These are phyloP conservation scores for Trichophyton simii DNA, from an alignment of 2,329 filamentous ascomycete species.

Conservation along the genomic window DNA sequence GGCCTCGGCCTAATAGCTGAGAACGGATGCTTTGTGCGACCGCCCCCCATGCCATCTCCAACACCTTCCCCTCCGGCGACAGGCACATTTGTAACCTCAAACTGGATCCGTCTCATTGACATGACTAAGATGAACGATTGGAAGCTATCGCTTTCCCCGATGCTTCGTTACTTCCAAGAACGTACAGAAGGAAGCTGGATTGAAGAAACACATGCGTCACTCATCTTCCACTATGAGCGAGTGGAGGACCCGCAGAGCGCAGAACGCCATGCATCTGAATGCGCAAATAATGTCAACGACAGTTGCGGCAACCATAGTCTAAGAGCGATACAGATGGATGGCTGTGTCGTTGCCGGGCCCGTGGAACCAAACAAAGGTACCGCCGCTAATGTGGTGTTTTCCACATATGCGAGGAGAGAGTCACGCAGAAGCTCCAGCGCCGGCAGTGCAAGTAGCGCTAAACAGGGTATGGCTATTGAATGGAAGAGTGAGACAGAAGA, in stretches of 20 bases:
- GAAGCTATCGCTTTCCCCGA: slow-evolving; percentile 72
- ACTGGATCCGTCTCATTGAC: slow-evolving; percentile 71
- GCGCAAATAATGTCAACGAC: slow-evolving; percentile 89
- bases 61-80: background rate
- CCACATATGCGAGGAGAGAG: slow-evolving; percentile 47
- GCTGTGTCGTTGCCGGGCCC: slow-evolving; percentile 72
- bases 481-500: background rate
- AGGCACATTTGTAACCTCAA: slow-evolving; percentile 30
- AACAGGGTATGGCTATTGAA: background rate
- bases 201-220: slow-evolving; percentile 80
- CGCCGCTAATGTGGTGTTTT: slow-evolving; percentile 62
- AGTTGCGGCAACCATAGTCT: slow-evolving; percentile 68
- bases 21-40: slow-evolving; percentile 81
- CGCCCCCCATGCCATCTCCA: slow-evolving; percentile 38
- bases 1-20: slow-evolving; percentile 84
- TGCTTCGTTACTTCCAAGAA: slow-evolving; percentile 80
- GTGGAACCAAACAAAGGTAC: slow-evolving; percentile 79
- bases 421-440: background rate
- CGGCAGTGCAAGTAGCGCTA: background rate
- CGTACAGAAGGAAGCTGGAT: slow-evolving; percentile 78
- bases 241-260: slow-evolving; percentile 66
- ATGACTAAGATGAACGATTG: slow-evolving; percentile 56
- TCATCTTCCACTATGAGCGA: slow-evolving; percentile 81
- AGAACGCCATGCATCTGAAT: slow-evolving; percentile 70
- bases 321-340: slow-evolving; percentile 68